phyloP scores from a whole-genome alignment of 2,329 filamentous ascomycete species.

The Ceratocystis cubensis region DNA sequence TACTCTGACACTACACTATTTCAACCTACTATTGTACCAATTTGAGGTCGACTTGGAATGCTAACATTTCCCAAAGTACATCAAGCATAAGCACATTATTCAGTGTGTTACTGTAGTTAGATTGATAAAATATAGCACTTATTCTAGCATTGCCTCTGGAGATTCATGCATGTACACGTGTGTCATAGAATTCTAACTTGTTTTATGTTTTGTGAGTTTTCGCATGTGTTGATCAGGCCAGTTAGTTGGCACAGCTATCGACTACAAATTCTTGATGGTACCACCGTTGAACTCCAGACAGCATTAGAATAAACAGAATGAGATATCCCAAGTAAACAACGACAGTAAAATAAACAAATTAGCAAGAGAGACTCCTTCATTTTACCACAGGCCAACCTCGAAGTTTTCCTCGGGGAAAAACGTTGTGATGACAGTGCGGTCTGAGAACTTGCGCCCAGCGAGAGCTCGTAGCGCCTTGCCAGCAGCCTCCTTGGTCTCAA shows the following conservation, averaged over 20 bases:
- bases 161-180: background rate
- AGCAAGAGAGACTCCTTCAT: background rate
- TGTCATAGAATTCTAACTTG: background rate
- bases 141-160: no score
- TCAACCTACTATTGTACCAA: background rate
- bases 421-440: constrained; percentile 90
- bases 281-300: constrained; percentile 17
- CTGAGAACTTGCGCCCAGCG: constrained; percentile 88
- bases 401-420: constrained; percentile 98
- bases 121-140: background rate
- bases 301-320: constrained; percentile 11
- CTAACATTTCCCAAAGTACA: constrained; percentile 13
- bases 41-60: background rate
- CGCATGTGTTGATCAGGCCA: background rate
- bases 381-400: constrained; percentile 76
- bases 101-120: background rate
- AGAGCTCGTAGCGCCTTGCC: constrained; percentile 78
- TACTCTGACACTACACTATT: constrained; percentile 17
- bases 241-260: background rate
- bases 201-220: background rate
- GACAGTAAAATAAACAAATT: background rate
- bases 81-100: background rate
- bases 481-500: constrained; percentile 62
- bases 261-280: constrained; percentile 4
- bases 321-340: constrained; percentile 3